A percentile compares a stretch with the other conserved stretches of the same genome.
Evolutionary conservation across 345 rosid species (phyloP).

Genomic region (Hypericum androsaemum): DNA sequence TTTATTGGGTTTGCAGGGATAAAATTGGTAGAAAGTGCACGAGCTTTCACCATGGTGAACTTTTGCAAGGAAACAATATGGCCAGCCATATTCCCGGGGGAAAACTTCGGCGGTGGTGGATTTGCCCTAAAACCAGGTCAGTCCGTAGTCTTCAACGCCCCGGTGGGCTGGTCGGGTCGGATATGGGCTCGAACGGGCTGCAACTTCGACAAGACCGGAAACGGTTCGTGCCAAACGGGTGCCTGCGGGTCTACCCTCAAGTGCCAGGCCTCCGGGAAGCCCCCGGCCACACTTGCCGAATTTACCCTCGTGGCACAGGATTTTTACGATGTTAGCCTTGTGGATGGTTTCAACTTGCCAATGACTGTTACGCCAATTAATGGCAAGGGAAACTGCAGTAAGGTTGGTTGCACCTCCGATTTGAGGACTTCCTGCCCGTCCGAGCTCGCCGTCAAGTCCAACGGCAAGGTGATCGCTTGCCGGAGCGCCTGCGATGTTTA

Average conservation of each 20-base stretch:
- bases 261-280: constrained; percentile 42
- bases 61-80: constrained; percentile 56
- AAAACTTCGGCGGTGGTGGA: constrained; percentile 45
- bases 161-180: constrained; percentile 71
- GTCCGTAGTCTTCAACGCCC: constrained; percentile 44
- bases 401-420: constrained; percentile 49
- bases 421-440: constrained; percentile 35
- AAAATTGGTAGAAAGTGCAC: constrained; percentile 10
- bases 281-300: constrained; percentile 62
- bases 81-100: constrained; percentile 62
- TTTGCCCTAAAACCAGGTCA: constrained; percentile 48
- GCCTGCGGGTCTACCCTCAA: constrained; percentile 52
- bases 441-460: constrained; percentile 24
- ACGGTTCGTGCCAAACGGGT: constrained; percentile 66
- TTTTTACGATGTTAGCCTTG: constrained; percentile 56
- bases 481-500: constrained; percentile 47
- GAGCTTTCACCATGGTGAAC: constrained; percentile 54
- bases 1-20: not conserved
- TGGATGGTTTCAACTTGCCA: constrained; percentile 55
- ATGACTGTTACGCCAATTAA: constrained; percentile 26
- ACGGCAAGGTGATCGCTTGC: constrained; percentile 42
- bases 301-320: constrained; percentile 38
- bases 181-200: constrained; percentile 88
- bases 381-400: constrained; percentile 43
- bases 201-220: constrained; percentile 47